A percentile compares a stretch with the other conserved stretches of the same genome.
phyloP scores from a whole-genome alignment of 1,284 basidiomycete genomes.

The Athelia psychrophila region DNA sequence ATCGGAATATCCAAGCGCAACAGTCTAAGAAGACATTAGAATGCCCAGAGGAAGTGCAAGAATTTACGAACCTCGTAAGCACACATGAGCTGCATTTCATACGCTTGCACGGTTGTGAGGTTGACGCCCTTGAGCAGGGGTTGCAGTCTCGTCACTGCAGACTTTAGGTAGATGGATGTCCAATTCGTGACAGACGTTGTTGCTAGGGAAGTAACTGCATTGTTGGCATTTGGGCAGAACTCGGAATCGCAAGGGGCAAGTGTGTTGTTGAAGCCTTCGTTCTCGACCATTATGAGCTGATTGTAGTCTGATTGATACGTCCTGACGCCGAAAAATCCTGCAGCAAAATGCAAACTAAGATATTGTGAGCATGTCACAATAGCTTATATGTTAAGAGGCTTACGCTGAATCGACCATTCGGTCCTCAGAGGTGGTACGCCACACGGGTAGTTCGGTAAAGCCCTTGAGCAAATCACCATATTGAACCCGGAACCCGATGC shows the following conservation, averaged over 20 bases:
- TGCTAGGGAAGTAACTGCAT: conserved; percentile 11
- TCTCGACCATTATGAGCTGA: conserved; percentile 52
- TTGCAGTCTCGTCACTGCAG: conserved; percentile 47
- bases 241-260: conserved; percentile 46
- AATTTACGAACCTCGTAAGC: conserved; percentile 51
- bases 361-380: not conserved
- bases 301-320: conserved; percentile 42
- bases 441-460: conserved; percentile 51
- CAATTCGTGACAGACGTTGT: conserved; percentile 34
- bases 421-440: conserved; percentile 58
- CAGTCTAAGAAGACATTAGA: conserved; percentile 40
- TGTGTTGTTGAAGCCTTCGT: conserved; percentile 51
- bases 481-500: conserved; percentile 46
- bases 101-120: conserved; percentile 43
- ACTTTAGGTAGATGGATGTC: conserved; percentile 51
- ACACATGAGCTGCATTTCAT: conserved; percentile 49
- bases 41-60: not conserved
- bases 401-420: conserved; percentile 55
- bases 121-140: conserved; percentile 46
- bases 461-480: conserved; percentile 58
- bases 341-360: conserved; percentile 47
- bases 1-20: conserved; percentile 56
- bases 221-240: conserved; percentile 39
- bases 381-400: conserved; percentile 16
- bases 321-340: conserved; percentile 61